Evolutionary conservation across 305 asterid genomes (phyloP).

Genomic region (Fraxinus angustifolia): DNA sequence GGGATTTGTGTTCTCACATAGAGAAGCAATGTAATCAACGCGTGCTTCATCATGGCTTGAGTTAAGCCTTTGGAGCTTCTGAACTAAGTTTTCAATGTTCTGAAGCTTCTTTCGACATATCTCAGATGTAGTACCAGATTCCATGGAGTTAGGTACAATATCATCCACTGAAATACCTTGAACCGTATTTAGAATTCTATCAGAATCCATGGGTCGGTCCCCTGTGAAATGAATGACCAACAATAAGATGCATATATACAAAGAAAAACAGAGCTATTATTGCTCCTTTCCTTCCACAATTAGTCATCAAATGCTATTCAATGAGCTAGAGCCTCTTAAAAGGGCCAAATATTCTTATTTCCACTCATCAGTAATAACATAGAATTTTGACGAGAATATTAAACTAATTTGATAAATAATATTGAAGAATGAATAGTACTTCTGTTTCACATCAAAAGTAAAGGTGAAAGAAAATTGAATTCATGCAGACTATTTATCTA

Average conservation of each 20-base stretch:
- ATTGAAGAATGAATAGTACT: neutral
- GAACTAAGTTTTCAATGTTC: constrained; percentile 68
- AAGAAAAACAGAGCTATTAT: neutral
- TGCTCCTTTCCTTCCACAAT: neutral
- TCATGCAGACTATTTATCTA: neutral
- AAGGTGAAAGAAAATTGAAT: neutral
- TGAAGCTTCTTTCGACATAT: constrained; percentile 62
- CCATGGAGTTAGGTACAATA: constrained; percentile 23
- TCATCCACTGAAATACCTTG: constrained; percentile 28
- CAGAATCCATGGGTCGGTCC: constrained; percentile 30
- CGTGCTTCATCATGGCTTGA: constrained; percentile 85
- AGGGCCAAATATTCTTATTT: neutral
- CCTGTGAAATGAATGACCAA: constrained; percentile 38
- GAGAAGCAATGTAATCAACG: constrained; percentile 88
- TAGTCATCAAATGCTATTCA: neutral
- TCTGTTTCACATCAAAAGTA: neutral
- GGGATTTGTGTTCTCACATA: constrained; percentile 70
- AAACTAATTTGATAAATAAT: neutral
- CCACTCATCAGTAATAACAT: neutral
- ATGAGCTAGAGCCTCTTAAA: neutral
- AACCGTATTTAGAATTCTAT: constrained; percentile 21
- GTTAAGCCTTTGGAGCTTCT: constrained; percentile 74
- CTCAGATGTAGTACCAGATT: constrained; percentile 36
- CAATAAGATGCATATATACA: neutral
- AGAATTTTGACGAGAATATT: neutral